Percentiles rank a stretch among this genome's conserved stretches.
These are phyloP conservation scores for Triticum urartu DNA, from an alignment of 176 grass and related monocot genomes.

Conservation along the genomic window DNA sequence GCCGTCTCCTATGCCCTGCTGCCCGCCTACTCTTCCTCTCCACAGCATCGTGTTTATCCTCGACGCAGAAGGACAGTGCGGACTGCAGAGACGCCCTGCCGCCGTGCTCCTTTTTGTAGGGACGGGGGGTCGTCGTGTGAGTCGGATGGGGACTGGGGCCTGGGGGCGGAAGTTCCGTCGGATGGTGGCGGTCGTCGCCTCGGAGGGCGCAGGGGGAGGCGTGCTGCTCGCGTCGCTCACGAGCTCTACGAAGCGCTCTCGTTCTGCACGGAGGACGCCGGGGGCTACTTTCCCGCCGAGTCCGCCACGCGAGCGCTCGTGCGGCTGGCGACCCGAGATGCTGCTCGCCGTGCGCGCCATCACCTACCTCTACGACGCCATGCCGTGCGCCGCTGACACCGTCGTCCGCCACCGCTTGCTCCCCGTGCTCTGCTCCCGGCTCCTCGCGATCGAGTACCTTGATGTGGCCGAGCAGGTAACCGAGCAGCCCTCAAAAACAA, in stretches of 20 bases:
- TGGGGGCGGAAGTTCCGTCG: slow-evolving; percentile 43
- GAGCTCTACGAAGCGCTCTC: slow-evolving; percentile 92
- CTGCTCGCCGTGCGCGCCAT: slow-evolving; percentile 82
- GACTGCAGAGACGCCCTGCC: too few relatives aligned
- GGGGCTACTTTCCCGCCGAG: slow-evolving; percentile 59
- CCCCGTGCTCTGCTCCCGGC: slow-evolving; percentile 67
- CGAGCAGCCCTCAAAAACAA: neutral
- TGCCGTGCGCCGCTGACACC: slow-evolving; percentile 72
- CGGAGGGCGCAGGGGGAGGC: slow-evolving; percentile 39
- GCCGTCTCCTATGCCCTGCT: too few relatives aligned
- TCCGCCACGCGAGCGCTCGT: slow-evolving; percentile 64
- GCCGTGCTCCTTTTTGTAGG: neutral
- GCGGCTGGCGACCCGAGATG: slow-evolving; percentile 56
- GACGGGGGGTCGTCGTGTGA: slow-evolving; percentile 55
- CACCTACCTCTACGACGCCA: slow-evolving; percentile 89
- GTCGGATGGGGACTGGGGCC: slow-evolving; percentile 48
- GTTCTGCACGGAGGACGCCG: slow-evolving; percentile 70
- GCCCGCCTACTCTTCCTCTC: too few relatives aligned
- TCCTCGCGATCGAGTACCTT: slow-evolving; percentile 78
- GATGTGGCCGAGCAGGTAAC: slow-evolving; percentile 93
- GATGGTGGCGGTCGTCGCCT: slow-evolving; percentile 59
- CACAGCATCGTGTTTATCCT: too few relatives aligned
- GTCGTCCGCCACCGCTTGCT: slow-evolving; percentile 71
- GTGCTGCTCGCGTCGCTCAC: slow-evolving; percentile 49
- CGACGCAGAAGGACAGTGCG: too few relatives aligned